Percentiles rank a stretch among this genome's conserved stretches.
Evolutionary conservation across 768 basidiomycete genomes (phyloP).

Genomic region (Panellus pusillus): DNA sequence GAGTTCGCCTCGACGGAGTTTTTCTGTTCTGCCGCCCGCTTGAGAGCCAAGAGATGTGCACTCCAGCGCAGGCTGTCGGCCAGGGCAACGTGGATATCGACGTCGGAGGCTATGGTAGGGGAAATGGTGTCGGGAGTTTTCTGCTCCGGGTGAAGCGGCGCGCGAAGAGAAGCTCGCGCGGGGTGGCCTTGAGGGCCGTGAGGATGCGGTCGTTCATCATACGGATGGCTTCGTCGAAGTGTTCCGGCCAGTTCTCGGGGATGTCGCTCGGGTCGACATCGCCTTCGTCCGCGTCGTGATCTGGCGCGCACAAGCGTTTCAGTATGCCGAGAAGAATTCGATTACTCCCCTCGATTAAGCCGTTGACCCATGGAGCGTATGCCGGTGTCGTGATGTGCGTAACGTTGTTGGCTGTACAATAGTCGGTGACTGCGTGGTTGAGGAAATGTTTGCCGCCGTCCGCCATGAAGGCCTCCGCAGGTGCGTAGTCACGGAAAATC

Average conservation of each 20-base stretch:
- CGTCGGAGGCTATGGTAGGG: slow-evolving; percentile 2
- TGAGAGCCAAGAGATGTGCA: slow-evolving; percentile 16
- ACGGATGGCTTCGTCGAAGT: no score
- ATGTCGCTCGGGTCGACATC: no score
- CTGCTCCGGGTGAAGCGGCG: slow-evolving; percentile 24
- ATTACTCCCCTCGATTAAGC: no score
- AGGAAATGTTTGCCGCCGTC: slow-evolving; percentile 31
- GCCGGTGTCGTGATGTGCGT: no score
- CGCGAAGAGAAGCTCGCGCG: no score
- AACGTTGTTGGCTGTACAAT: slow-evolving; percentile 17
- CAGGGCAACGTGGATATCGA: slow-evolving; percentile 23
- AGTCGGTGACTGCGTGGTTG: slow-evolving; percentile 17
- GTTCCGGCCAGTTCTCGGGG: no score
- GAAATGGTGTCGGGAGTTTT: neutral
- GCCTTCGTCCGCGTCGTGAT: no score
- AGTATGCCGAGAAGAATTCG: no score
- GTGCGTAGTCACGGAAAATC: slow-evolving; percentile 17
- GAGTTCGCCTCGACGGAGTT: slow-evolving; percentile 25
- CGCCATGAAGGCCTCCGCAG: slow-evolving; percentile 11
- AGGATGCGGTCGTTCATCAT: no score
- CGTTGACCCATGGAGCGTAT: no score
- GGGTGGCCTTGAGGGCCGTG: no score
- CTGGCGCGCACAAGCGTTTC: no score
- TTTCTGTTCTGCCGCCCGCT: slow-evolving; percentile 18
- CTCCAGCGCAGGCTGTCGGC: slow-evolving; percentile 22